phyloP scores from a whole-genome alignment of 1,284 basidiomycete species.

The Moniliella sp. region DNA sequence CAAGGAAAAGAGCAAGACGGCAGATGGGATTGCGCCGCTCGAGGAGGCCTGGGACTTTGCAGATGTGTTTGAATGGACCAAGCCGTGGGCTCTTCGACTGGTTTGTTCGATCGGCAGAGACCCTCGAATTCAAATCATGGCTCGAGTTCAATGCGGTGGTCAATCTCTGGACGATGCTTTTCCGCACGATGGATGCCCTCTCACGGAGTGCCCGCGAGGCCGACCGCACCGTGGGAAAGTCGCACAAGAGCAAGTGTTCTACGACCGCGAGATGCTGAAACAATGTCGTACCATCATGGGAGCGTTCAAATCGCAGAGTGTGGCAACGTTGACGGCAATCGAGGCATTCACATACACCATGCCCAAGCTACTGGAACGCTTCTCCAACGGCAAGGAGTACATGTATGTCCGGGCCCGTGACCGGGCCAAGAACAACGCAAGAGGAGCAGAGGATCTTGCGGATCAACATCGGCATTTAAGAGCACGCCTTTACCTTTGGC shows the following conservation, averaged over 20 bases:
- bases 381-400: constrained; percentile 19
- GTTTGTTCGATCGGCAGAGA: constrained; percentile 15
- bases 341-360: constrained; percentile 21
- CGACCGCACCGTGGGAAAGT: constrained; percentile 17
- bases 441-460: constrained; percentile 2
- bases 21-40: constrained; percentile 1
- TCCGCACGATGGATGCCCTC: constrained; percentile 22
- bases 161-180: constrained; percentile 25
- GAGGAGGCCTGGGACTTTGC: constrained; percentile 12
- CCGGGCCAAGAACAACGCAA: constrained; percentile 6
- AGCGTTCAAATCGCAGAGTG: constrained; percentile 22
- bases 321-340: constrained; percentile 21
- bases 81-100: constrained; percentile 28
- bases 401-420: constrained; percentile 23
- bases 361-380: constrained; percentile 27
- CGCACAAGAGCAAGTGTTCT: constrained; percentile 26
- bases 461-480: constrained; percentile 11
- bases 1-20: too few species aligned
- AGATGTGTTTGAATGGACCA: constrained; percentile 19
- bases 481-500: constrained; percentile 25
- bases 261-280: constrained; percentile 22
- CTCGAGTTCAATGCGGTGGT: constrained; percentile 25
- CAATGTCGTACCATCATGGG: constrained; percentile 15
- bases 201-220: constrained; percentile 10
- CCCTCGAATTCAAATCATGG: constrained; percentile 18